Conservation (phyloP, 2,329 filamentous ascomycete species). For the Colletotrichum salicis region DNA sequence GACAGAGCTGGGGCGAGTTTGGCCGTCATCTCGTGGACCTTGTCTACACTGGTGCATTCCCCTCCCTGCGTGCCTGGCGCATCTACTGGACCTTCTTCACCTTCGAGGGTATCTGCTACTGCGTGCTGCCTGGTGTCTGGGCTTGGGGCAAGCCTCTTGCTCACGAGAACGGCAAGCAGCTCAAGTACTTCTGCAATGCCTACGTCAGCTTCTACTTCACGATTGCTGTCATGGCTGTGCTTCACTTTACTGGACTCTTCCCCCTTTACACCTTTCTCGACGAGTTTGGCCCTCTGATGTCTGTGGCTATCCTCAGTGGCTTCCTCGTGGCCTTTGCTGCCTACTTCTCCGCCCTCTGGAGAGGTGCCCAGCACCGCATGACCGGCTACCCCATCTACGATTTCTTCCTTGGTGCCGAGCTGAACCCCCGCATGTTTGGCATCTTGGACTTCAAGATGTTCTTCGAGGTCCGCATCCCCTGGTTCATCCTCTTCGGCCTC, state of each 20-base stretch:
- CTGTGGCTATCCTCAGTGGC: slow-evolving; percentile 90
- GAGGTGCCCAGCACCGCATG: slow-evolving; percentile 92
- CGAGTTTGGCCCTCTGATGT: slow-evolving; percentile 93
- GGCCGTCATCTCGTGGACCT: slow-evolving; percentile 72
- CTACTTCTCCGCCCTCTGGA: slow-evolving; percentile 83
- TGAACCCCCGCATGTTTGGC: slow-evolving; percentile 83
- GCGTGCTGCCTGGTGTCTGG: slow-evolving; percentile 86
- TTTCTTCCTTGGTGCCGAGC: slow-evolving; percentile 92
- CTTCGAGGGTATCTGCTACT: slow-evolving; percentile 85
- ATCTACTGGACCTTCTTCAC: slow-evolving; percentile 97
- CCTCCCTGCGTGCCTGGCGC: slow-evolving; percentile 82
- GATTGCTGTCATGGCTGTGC: slow-evolving; percentile 72
- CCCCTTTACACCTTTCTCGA: slow-evolving; percentile 92
- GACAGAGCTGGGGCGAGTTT: slow-evolving; percentile 74
- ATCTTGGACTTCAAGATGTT: slow-evolving; percentile 97
- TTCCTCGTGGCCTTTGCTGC: slow-evolving; percentile 85
- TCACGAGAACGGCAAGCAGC: slow-evolving; percentile 83
- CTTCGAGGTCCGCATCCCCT: slow-evolving; percentile 90
- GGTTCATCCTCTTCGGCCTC: slow-evolving; percentile 88
- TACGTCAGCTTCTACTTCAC: slow-evolving; percentile 89
- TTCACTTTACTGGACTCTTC: slow-evolving; percentile 88
- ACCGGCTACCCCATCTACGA: slow-evolving; percentile 87
- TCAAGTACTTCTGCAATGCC: slow-evolving; percentile 94
- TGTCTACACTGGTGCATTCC: slow-evolving; percentile 85
- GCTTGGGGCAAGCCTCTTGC: slow-evolving; percentile 88